A percentile compares a stretch with the other conserved stretches of the same genome.
Conservation (phyloP, 2,329 filamentous ascomycete species). For the Rhytidhysteron rufulum region DNA sequence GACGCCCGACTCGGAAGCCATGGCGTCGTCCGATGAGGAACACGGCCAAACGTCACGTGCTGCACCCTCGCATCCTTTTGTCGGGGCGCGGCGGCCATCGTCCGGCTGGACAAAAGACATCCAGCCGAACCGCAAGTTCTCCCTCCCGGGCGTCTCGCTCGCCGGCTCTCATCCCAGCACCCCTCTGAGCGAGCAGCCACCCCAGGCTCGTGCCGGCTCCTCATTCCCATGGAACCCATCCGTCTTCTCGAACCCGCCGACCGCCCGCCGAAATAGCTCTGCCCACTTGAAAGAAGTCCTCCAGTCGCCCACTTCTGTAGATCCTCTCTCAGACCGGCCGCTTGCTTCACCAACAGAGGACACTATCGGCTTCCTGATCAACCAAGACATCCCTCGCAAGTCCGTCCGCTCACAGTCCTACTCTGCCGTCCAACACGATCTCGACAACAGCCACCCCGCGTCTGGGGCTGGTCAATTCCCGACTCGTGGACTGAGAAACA, state of each 20-base stretch:
- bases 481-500: constrained; percentile 31
- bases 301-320: constrained; percentile 30
- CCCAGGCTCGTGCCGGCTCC: constrained; percentile 34
- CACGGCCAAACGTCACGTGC: constrained; percentile 29
- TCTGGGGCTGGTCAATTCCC: constrained; percentile 65
- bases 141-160: constrained; percentile 66
- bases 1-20: constrained; percentile 88
- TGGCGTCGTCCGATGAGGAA: constrained; percentile 92
- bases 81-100: constrained; percentile 26
- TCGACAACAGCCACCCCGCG: constrained; percentile 48
- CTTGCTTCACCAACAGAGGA: constrained; percentile 17
- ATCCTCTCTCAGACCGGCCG: constrained; percentile 17
- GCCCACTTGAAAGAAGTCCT: constrained; percentile 28
- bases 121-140: constrained; percentile 64
- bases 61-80: constrained; percentile 14
- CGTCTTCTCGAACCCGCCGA: constrained; percentile 23
- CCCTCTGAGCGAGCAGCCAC: constrained; percentile 61
- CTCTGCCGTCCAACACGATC: constrained; percentile 88
- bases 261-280: constrained; percentile 7
- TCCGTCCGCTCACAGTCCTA: constrained; percentile 45
- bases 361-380: not conserved
- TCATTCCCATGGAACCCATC: constrained; percentile 44
- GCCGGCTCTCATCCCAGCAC: constrained; percentile 78
- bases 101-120: constrained; percentile 77
- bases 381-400: constrained; percentile 33